Base-by-base conservation (phyloP, 2,329 filamentous ascomycete species). In the Claviceps maximensis region DNA sequence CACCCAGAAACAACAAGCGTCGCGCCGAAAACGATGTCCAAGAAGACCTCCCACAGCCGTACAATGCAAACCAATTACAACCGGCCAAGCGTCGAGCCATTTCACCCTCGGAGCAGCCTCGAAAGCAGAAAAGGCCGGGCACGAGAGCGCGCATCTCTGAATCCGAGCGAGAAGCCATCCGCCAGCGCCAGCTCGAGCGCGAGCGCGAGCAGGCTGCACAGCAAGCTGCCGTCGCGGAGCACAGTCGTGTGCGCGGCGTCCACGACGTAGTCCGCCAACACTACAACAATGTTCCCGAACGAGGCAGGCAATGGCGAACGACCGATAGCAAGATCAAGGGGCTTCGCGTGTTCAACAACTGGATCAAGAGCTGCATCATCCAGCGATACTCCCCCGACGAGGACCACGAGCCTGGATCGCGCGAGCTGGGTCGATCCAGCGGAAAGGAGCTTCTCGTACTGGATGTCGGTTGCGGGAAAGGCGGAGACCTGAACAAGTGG, bases 281-380 rank as follows among this genome's bases (percentile, higher is more conserved):
- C 69, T 98, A 98, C 76, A 98, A 98, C 69, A 84, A 87, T 40
- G 91, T 97, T 0, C 91, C 91, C 0, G 87, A 98, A 72, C 82
- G 90, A 31, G 93, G 93, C 13, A 82, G 91, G 52, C 89, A 96
- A 63, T 98, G 93, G 91, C 82, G 93, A 49, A 89, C 86, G 66
- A 95, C 89, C 7, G 89, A 95, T 63, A 95, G 87, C 68, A 86
- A 87, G 62, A 98, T 98, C 74, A 95, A 94, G 71, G 93, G 93
- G 0, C 74, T 98, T 51, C 82, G 93, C 51, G 88, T 86, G 59
- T 93, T 95, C 75, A 98, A 98, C 73, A 98, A 98, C 69, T 98
- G 93, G 93, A 80, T 98, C 71, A 98, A 98, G 75, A 95, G 89
- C 65, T 91, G 87, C 49, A 81, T 97, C 60, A 97, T 98, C 60